Conservation (phyloP, 805 yeast species). For the Candida stauntonica region DNA sequence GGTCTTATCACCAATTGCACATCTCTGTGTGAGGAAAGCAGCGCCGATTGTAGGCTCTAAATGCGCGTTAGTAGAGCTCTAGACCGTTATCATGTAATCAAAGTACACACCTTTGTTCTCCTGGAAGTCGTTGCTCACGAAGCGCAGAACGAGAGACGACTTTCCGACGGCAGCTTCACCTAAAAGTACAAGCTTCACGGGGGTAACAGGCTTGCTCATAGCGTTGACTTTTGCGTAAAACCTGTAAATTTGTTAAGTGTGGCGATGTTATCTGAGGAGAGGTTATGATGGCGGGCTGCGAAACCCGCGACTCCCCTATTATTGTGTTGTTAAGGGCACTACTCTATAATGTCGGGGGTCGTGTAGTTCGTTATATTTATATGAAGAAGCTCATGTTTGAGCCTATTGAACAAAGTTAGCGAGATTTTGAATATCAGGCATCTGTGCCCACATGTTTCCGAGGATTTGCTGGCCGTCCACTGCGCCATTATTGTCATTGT, state of each 20-base stretch:
- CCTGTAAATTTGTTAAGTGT: neutral
- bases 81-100: neutral
- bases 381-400: too few relatives aligned
- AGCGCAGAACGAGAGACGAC: slow-evolving; percentile 85
- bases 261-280: neutral
- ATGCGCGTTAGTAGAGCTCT: slow-evolving; percentile 13
- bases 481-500: neutral
- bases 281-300: too few relatives aligned
- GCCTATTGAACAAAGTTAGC: too few relatives aligned
- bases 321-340: too few relatives aligned
- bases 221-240: neutral
- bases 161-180: slow-evolving; percentile 99
- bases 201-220: slow-evolving; percentile 43
- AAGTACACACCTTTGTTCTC: slow-evolving; percentile 82
- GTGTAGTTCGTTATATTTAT: too few relatives aligned
- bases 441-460: too few relatives aligned
- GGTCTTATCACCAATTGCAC: slow-evolving; percentile 78
- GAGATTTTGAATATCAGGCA: too few relatives aligned
- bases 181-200: slow-evolving; percentile 83
- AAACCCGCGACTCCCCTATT: too few relatives aligned
- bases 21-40: slow-evolving; percentile 91
- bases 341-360: too few relatives aligned
- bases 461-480: neutral
- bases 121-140: slow-evolving; percentile 92
- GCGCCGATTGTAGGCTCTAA: slow-evolving; percentile 96